Evolutionary conservation across 768 basidiomycete genomes (phyloP), one percentile per base, ranked within the genome.

Genomic region (Mycena amicta): DNA sequence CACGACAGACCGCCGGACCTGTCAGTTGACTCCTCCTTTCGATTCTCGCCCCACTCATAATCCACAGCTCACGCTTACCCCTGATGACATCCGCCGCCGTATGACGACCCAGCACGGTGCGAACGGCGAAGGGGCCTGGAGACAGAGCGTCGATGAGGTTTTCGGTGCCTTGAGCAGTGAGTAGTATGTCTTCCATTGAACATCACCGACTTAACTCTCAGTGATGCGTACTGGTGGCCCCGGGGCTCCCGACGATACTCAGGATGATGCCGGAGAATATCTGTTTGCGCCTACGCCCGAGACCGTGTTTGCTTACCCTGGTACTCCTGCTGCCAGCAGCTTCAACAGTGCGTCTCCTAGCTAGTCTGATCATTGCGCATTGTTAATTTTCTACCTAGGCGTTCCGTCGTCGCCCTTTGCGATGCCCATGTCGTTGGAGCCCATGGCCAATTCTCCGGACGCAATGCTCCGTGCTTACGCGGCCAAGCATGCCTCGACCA

Each of bases 391-490:
- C n/a, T n/a, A n/a, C 25, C 29, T 52, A 43, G 66, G 55, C 22
- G 6, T 68, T 20, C 71, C 70, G 13, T 60, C 75, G 16, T 72
- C 74, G 22, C 56, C 66, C 46, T 71, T 72, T 29, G 77, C 77
- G 3, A 67, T 67, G 50, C 72, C 76, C 55, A 68, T 61, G 39
- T 66, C 70, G 57, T 29, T 71, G 49, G 61, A 60, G 2, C 61
- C 76, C 46, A 56, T 70, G 49, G 78, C 82, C 25, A 81, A 80
- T 74, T 75, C 76, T 56, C 90, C 90, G 3, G 90, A 92, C 67
- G 90, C 83, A 25, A 88, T 92, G 86, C 76, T 92, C 45, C 83
- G 87, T 33, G 87, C 87, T 1, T 91, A 90, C 59, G 89, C 89
- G 4, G 81, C 51, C 39, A 61, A 76, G 26, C 76, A 81, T 60